phyloP scores from a whole-genome alignment of 2,329 filamentous ascomycete genomes.

The Penicillium vulpinum region DNA sequence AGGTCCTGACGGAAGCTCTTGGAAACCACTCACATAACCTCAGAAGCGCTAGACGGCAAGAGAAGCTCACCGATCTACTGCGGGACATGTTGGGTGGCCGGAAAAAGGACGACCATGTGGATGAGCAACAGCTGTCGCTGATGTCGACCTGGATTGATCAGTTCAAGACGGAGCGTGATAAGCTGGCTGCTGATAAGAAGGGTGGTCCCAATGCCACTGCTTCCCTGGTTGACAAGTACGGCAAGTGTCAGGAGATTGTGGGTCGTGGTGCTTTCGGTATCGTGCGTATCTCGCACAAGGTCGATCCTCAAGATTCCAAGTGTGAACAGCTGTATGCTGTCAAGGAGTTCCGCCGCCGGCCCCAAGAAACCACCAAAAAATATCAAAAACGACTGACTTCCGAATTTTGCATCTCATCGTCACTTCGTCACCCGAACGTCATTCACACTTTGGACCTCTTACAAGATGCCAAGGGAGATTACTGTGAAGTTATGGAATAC shows the following conservation, averaged over 20 bases:
- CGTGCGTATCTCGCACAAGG: constrained; percentile 95
- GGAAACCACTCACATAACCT: constrained; percentile 82
- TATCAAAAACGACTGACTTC: constrained; percentile 97
- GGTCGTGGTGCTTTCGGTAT: constrained; percentile 96
- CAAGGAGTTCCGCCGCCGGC: constrained; percentile 93
- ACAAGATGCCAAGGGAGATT: constrained; percentile 94
- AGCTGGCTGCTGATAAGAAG: constrained; percentile 71
- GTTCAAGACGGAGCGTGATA: constrained; percentile 81
- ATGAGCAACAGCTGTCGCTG: constrained; percentile 81
- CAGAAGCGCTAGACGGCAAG: constrained; percentile 85
- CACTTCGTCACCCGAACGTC: constrained; percentile 92
- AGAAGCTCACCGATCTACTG: constrained; percentile 92
- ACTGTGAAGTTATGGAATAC: constrained; percentile 99
- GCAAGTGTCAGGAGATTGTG: constrained; percentile 96
- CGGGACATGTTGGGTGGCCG: constrained; percentile 78
- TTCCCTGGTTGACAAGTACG: constrained; percentile 92
- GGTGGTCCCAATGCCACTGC: constrained; percentile 71
- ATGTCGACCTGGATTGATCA: constrained; percentile 97
- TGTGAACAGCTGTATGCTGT: constrained; percentile 92
- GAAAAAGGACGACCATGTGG: constrained; percentile 63
- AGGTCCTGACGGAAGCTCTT: constrained; percentile 56
- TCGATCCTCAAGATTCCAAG: constrained; percentile 72
- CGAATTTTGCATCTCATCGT: constrained; percentile 98
- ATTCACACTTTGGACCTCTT: constrained; percentile 96
- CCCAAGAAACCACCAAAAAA: constrained; percentile 93